Evolutionary conservation across 352 stramenopile species (phyloP), one percentile per base, ranked within the genome.

Genomic region (Albugo laibachii): DNA sequence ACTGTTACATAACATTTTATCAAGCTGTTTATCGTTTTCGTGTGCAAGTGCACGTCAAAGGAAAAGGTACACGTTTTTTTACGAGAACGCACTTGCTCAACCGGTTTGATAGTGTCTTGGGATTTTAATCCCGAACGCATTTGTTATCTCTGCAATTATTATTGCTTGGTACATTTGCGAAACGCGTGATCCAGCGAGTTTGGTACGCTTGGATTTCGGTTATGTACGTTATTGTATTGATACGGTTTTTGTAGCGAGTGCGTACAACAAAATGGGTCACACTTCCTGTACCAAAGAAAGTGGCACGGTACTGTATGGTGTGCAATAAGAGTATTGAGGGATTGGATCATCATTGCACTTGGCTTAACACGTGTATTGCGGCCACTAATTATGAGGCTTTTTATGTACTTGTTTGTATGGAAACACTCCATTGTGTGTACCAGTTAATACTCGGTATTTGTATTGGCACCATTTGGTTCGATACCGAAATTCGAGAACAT

Each of bases 311-410:
- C 55, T 92, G 76, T 58, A 80, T 71, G 13, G 61, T 84, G 11
- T 88, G 79, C 59, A 78, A 66, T 57, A 92, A 92, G 51, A 83
- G 63, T 45, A 87, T 73, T 24, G 68, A 70, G 10, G 70, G 74
- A 0, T 59, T 91, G 6, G 77, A 91, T 41, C 77, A 91, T 52
- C 77, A 91, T 54, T 91, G 77, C 60, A 86, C 77, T 15, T 91
- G 77, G 75, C 61, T 91, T 45, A 91, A 91, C 53, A 91, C 77
- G 5, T 87, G 77, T 56, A 87, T 91, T 41, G 74, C 66, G 11
- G 72, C 83, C 50, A 76, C 56, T 49, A 86, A 91, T 54, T 91
- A 91, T 55, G 74, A 80, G 45, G 60, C 76, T 5, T 92, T 92
- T 45, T 92, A 84, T 54, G 69, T 59, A 18, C 54, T 92, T 12